phyloP scores from a whole-genome alignment of 2,329 filamentous ascomycete genomes.

The Chalaropsis ovoidea region DNA sequence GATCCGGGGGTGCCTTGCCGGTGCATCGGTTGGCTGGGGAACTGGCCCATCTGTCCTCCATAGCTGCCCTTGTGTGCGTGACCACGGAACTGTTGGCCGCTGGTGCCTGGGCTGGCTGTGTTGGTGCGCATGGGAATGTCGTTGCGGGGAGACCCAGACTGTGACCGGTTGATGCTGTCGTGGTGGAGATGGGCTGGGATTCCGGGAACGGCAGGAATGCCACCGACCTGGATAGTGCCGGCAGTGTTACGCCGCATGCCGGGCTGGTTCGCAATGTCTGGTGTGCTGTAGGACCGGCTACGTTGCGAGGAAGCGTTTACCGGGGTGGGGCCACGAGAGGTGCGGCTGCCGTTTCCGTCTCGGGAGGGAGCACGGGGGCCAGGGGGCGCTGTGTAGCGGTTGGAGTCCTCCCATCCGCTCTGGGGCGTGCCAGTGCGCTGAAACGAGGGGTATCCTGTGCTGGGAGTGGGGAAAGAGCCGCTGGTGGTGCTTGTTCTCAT shows the following conservation, averaged over 20 bases:
- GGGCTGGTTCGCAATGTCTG: conserved; percentile 68
- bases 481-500: conserved; percentile 66
- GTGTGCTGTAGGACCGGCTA: conserved; percentile 85
- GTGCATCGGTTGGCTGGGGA: conserved; percentile 46
- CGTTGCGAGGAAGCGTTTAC: conserved; percentile 64
- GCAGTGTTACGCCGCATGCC: conserved; percentile 42
- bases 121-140: conserved; percentile 57
- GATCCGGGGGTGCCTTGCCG: conserved; percentile 39
- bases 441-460: conserved; percentile 48
- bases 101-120: conserved; percentile 60
- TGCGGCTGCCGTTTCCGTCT: conserved; percentile 44
- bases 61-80: conserved; percentile 42
- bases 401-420: conserved; percentile 59
- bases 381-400: conserved; percentile 80
- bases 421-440: conserved; percentile 62
- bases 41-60: conserved; percentile 46
- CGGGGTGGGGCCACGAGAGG: conserved; percentile 56
- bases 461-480: conserved; percentile 52
- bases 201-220: conserved; percentile 62
- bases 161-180: conserved; percentile 63
- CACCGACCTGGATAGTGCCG: conserved; percentile 44
- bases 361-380: conserved; percentile 72
- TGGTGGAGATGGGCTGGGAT: conserved; percentile 60
- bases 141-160: conserved; percentile 67
- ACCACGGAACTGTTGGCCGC: conserved; percentile 46